Evolutionary conservation across 805 yeast species (phyloP), one percentile per base, ranked within the genome.

Genomic region (Saturnispora saitoi): DNA sequence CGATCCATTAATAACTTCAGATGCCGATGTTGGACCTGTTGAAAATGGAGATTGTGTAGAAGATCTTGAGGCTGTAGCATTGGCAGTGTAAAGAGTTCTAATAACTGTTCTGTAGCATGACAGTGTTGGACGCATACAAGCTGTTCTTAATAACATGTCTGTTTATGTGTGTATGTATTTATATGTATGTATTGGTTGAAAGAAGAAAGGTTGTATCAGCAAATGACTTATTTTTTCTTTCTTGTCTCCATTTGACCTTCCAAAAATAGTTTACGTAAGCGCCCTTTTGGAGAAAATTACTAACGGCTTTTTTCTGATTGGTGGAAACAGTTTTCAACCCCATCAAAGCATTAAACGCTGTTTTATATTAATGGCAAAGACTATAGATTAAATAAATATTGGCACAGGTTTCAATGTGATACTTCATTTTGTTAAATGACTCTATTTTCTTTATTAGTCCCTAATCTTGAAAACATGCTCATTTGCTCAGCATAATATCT

Each of bases 41-140:
- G 53, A 41, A 36, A 42, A 46, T 11, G 53, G 36, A 3, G 46
- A 45, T 20, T 30, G 38, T 11, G 53, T 24, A 19, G 38, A 11
- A 15, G 47, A n/a, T 7, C 26, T n/a, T 4, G 42, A 10, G 6
- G 45, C 30, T 3, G 14, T 36, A 5, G 43, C 24, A 20, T 39
- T 38, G 6, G 44, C 48, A 2, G 48, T 46, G 32, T 46, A 46
- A 7, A 46, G 31, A 4, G 39, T 19, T 40, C 48, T 46, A n/a
- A 31, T 8, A 8, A 26, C 11, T 9, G 19, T 29, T 31, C 15
- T 24, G 38, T 17, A 22, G 14, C n/a, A 12, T 11, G 12, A 11
- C 7, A 31, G 14, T 24, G 37, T 20, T 24, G 30, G 22, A 14
- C 24, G 34, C 20, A 42, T 26, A 10, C 6, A 8, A 5, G 24